Evolutionary conservation across 2,329 filamentous ascomycete genomes (phyloP).

Genomic region (Botrytis tulipae): DNA sequence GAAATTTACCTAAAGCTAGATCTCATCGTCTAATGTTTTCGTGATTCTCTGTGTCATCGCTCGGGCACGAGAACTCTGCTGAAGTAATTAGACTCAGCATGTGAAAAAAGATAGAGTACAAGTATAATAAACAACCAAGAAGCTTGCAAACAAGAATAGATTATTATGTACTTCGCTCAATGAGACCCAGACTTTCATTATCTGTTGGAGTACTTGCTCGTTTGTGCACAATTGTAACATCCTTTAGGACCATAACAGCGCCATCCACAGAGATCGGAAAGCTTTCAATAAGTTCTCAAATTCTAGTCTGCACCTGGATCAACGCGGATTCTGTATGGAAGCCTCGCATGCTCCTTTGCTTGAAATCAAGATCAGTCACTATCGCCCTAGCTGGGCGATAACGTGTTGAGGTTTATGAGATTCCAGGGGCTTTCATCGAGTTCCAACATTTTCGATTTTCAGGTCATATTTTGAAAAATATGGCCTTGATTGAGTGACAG

Average conservation of each 20-base stretch:
- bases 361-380: no score
- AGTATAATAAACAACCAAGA: background rate
- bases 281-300: no score
- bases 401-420: background rate
- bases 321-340: no score
- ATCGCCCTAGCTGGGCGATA: background rate
- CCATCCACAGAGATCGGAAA: no score
- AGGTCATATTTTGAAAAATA: background rate
- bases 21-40: background rate
- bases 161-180: fast-evolving
- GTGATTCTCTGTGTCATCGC: background rate
- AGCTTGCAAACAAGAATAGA: background rate
- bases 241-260: no score
- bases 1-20: background rate
- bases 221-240: no score
- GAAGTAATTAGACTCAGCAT: no score
- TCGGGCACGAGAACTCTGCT: background rate
- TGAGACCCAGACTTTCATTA: no score
- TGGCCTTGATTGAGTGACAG: background rate
- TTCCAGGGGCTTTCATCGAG: background rate
- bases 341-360: no score
- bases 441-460: background rate
- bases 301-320: no score
- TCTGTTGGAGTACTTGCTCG: fast-evolving
- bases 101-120: background rate